Conservation (phyloP, 2,329 filamentous ascomycete species). For the Elsinoe fawcettii region DNA sequence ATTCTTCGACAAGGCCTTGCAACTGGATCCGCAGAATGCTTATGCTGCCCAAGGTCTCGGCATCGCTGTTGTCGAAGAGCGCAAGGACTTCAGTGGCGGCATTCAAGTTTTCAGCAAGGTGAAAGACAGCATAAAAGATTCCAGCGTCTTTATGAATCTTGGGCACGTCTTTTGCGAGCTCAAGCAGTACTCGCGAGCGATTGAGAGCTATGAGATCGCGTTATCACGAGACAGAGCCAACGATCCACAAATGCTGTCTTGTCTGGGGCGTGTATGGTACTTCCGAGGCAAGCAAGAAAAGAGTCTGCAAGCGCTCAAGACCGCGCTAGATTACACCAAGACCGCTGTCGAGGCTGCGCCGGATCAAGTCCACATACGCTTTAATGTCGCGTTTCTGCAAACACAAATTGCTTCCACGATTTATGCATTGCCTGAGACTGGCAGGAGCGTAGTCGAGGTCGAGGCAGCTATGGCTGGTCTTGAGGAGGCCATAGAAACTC, state of each 20-base stretch:
- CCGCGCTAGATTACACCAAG: slow-evolving; percentile 54
- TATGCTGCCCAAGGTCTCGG: slow-evolving; percentile 94
- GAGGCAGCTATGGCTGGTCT: slow-evolving; percentile 72
- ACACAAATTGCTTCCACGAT: slow-evolving; percentile 84
- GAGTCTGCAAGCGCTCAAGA: slow-evolving; percentile 54
- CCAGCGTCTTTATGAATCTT: slow-evolving; percentile 83
- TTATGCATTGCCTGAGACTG: slow-evolving; percentile 63
- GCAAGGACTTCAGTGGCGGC: slow-evolving; percentile 75
- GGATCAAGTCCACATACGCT: slow-evolving; percentile 83
- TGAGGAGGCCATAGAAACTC: slow-evolving; percentile 71
- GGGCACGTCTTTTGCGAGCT: slow-evolving; percentile 89
- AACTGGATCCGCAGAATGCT: slow-evolving; percentile 89
- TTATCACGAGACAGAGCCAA: slow-evolving; percentile 70
- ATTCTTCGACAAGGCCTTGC: slow-evolving; percentile 95
- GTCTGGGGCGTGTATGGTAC: slow-evolving; percentile 80
- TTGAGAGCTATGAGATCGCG: slow-evolving; percentile 88
- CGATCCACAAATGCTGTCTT: slow-evolving; percentile 73
- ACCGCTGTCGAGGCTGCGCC: slow-evolving; percentile 70
- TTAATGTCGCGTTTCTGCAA: slow-evolving; percentile 97
- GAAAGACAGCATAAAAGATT: slow-evolving; percentile 80
- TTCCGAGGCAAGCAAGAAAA: slow-evolving; percentile 66
- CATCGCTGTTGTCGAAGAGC: slow-evolving; percentile 89
- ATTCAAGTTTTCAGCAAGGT: slow-evolving; percentile 85
- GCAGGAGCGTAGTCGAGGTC: slow-evolving; percentile 72
- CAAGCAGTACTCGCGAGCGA: slow-evolving; percentile 81